Conservation (phyloP, 1,139 yeast species). For the Yamadazyma triangularis region DNA sequence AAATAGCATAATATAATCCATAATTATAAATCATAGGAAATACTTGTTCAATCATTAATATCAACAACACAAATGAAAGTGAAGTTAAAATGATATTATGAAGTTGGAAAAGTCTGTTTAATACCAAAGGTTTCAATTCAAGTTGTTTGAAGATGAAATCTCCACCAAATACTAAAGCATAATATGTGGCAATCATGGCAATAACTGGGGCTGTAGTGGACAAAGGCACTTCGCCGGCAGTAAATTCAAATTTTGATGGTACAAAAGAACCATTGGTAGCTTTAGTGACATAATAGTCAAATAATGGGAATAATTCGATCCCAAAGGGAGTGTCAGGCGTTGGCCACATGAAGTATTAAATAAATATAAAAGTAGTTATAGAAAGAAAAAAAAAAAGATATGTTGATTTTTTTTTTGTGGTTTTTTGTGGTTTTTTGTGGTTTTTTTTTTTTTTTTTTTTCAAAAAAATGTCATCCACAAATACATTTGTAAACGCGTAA, state of each 20-base stretch:
- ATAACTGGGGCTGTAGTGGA: constrained; percentile 62
- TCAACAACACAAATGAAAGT: constrained; percentile 54
- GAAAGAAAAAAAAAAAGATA: background rate
- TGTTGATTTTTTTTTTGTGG: no score
- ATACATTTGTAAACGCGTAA: background rate
- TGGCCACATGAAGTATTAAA: constrained; percentile 19
- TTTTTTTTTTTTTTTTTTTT: no score
- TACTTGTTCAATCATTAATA: constrained; percentile 66
- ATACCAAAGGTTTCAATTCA: constrained; percentile 48
- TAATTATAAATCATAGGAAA: constrained; percentile 59
- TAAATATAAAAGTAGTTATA: constrained; percentile 1
- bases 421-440: no score
- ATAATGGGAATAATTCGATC: constrained; percentile 56
- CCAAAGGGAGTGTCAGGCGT: constrained; percentile 63
- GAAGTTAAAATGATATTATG: constrained; percentile 64
- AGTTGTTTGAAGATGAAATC: constrained; percentile 46
- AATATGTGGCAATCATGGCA: constrained; percentile 55
- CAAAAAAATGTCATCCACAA: background rate
- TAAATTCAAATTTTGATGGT: constrained; percentile 58
- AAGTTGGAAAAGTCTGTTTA: constrained; percentile 61
- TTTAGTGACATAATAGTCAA: constrained; percentile 42
- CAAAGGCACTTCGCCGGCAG: constrained; percentile 51
- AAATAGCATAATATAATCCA: constrained; percentile 66
- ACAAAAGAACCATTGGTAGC: constrained; percentile 49
- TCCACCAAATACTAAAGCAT: constrained; percentile 70